Base-by-base conservation (phyloP, 768 basidiomycete species). In the Pulveroboletus sp. region DNA sequence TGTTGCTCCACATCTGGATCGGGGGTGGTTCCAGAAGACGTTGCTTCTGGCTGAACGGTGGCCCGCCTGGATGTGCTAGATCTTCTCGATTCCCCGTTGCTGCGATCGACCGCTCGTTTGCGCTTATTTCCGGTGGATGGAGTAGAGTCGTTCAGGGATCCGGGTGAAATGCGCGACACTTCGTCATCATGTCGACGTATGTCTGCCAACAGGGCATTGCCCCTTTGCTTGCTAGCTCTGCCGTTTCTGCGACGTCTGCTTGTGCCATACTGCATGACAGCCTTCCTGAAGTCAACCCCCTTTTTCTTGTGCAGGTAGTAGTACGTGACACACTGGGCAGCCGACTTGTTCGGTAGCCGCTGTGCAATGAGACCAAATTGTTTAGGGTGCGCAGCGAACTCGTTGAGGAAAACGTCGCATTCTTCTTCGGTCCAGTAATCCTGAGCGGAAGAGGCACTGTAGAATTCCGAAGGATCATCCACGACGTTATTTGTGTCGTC, bases 291-390 rank as follows among this genome's bases (percentile, higher is more conserved):
- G 69, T 93, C 86, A 62, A 93, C 89, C 31, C 78, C 69, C 58
- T 78, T 79, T 71, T 93, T 92, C 77, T 97, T 98, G 72, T 93
- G 89, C 43, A 95, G 73, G 67, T 98, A 98, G 69, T 97, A 98
- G 69, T 83, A 95, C 42, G 86, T 80, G 39, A 97, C 89, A 63
- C 93, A 96, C 76, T 96, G 89, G 0, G 84, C 75, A 1, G 89
- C 73, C 2, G 89, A 85, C 76, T 96, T 97, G 74, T 90, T 77
- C 5, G 86, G 81, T 12, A 98, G 70, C 56, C 73, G 79, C 20
- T 82, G 78, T 0, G 94, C 84, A 50, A 98, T 93, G 61, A 85
- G 76, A n/a, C 93, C 94, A 60, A 98, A 98, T 64, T 97, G 94
- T 64, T 98, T 98, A 6, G 94, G 93, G 61, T 83, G 77, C 9